Evolutionary conservation across 805 yeast genomes (phyloP).

Genomic region (Suhomyces canberraensis): DNA sequence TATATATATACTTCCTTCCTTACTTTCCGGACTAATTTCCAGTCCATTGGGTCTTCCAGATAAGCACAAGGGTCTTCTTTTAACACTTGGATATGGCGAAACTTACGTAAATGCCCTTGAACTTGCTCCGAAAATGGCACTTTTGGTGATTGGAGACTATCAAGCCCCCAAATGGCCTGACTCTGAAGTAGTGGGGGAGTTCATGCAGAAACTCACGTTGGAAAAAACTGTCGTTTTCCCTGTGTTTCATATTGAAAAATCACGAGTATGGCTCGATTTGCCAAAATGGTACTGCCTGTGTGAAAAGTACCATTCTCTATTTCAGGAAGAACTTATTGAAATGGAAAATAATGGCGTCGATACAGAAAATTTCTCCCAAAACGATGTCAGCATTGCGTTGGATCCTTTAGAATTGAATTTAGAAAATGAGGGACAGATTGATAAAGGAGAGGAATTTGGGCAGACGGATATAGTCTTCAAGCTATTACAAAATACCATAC

Average conservation of each 20-base stretch:
- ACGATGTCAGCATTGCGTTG: no score
- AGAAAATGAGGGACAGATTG: no score
- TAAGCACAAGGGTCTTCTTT: constrained; percentile 15
- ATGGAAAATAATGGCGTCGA: neutral
- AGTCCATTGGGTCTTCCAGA: constrained; percentile 4
- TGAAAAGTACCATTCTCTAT: constrained; percentile 14
- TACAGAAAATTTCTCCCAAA: no score
- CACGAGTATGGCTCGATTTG: constrained; percentile 15
- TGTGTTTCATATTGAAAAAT: neutral
- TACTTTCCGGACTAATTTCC: neutral
- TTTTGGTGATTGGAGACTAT: neutral
- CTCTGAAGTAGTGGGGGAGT: neutral
- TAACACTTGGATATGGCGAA: constrained; percentile 19
- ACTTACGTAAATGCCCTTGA: constrained; percentile 14
- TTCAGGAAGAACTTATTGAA: neutral
- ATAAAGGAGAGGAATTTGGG: no score
- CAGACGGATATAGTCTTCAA: no score
- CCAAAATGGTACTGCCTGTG: constrained; percentile 34
- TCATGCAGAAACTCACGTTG: neutral
- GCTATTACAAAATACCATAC: no score
- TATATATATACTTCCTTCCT: neutral
- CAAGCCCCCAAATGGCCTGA: neutral
- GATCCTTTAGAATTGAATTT: no score
- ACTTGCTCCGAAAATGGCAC: constrained; percentile 4
- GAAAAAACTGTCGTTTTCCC: neutral